Evolutionary conservation across 192 early-diverging fungal species (phyloP), one percentile per base, ranked within the genome.

Genomic region (Hyaloraphidium curvatum): DNA sequence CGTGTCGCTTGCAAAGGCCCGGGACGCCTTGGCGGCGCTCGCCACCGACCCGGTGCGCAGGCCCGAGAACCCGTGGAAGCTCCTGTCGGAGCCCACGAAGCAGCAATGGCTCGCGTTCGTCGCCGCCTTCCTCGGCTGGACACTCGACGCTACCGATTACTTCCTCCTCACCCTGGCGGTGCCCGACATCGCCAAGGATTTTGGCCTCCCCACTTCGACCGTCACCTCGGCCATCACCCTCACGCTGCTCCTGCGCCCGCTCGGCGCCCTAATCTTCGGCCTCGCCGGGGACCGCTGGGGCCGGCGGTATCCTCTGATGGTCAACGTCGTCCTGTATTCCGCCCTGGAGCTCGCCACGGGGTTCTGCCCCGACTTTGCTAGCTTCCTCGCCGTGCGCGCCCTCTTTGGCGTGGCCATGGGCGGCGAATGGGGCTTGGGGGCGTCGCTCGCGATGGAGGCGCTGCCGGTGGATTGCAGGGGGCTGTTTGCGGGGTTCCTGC

Each of bases 251-350:
- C 61, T 83, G 4, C 72, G 83, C 3, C 77, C 83, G 17, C 52
- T 86, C 31, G 83, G 83, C 11, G 83, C 81, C 1, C 56, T 82
- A 21, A 58, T 80, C 41, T 86, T 86, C 67, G 83, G 83, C 51
- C 56, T 75, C 3, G 51, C 76, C 13, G 76, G 78, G 0, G 83
- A 86, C 58, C 57, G 67, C 16, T 82, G 62, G 43, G 83, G 83
- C 14, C 77, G 83, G 14, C 68, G 71, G 14, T 72, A 74, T 39
- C 81, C 83, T 4, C 61, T 86, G 37, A 76, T 86, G 62, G 58
- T 69, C 29, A 73, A 86, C 63, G 56, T 86, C 22, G 52, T 72
- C 11, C 54, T 82, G 51, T 82, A 70, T 52, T 72, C 76, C 1
- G 26, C 77, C 4, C 61, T 82, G 19, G 75, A 82, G 57, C 62